A percentile compares a stretch with the other conserved stretches of the same genome.
phyloP scores from a whole-genome alignment of 2,329 filamentous ascomycete species.

The Herpotrichia juniperi region DNA sequence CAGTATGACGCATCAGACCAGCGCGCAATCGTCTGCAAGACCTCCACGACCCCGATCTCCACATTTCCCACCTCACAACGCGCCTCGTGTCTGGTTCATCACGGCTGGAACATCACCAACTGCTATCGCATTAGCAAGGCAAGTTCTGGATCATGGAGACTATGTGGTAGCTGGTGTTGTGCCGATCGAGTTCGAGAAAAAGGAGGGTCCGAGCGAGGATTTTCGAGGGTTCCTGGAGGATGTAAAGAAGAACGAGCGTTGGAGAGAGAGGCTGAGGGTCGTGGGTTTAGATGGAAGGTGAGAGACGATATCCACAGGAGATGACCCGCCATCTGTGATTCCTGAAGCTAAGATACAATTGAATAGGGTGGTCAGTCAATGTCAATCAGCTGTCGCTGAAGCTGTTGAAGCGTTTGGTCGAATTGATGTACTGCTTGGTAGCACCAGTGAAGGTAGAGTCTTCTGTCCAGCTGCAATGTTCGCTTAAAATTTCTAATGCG shows the following conservation, averaged over 20 bases:
- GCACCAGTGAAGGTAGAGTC: conserved; percentile 77
- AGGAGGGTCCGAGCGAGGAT: conserved; percentile 73
- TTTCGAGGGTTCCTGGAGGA: conserved; percentile 79
- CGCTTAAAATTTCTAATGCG: neutral
- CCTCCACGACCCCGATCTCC: conserved; percentile 46
- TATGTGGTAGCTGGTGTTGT: conserved; percentile 85
- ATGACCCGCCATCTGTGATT: neutral
- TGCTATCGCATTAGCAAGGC: conserved; percentile 78
- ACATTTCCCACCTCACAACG: conserved; percentile 66
- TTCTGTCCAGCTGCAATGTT: neutral
- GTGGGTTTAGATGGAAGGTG: conserved; percentile 64
- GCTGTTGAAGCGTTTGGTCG: conserved; percentile 82
- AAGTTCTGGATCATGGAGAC: conserved; percentile 88
- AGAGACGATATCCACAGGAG: conserved; percentile 16
- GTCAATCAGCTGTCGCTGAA: conserved; percentile 85
- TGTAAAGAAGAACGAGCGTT: conserved; percentile 72
- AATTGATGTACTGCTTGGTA: conserved; percentile 89
- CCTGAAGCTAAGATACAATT: conserved; percentile 6
- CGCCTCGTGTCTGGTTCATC: conserved; percentile 89
- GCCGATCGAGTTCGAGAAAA: conserved; percentile 74
- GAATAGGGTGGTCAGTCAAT: conserved; percentile 67
- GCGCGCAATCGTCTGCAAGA: conserved; percentile 25
- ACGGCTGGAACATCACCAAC: conserved; percentile 86
- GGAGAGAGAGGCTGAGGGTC: conserved; percentile 76
- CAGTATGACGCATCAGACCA: conserved; percentile 24